phyloP scores from a whole-genome alignment of 805 yeast species.

The Monosporozyma solicola region DNA sequence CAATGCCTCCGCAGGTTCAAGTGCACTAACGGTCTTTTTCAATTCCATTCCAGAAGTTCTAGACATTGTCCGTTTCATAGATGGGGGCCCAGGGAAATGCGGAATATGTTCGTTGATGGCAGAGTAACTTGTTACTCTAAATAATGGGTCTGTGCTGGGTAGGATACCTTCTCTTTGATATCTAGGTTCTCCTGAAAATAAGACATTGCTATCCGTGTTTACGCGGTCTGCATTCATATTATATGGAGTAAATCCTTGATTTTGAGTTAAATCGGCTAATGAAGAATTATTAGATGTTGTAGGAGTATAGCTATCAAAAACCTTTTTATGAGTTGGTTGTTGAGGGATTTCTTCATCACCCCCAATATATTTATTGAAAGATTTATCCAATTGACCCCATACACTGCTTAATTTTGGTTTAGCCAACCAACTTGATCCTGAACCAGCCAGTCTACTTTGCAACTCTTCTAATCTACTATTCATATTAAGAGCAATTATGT shows the following conservation, averaged over 20 bases:
- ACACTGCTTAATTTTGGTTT: constrained; percentile 69
- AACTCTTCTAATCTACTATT: constrained; percentile 32
- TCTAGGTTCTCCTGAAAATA: background rate
- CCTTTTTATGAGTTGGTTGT: constrained; percentile 36
- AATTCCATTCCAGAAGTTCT: background rate
- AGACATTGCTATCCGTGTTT: background rate
- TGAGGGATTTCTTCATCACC: constrained; percentile 59
- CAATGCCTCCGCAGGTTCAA: background rate
- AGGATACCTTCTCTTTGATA: background rate
- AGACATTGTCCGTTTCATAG: background rate
- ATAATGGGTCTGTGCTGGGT: background rate
- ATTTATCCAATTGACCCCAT: constrained; percentile 83
- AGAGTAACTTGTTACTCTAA: background rate
- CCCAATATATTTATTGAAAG: constrained; percentile 68
- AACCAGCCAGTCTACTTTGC: constrained; percentile 39
- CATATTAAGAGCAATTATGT: constrained; percentile 29
- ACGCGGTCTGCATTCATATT: background rate
- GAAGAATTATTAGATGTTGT: constrained; percentile 51
- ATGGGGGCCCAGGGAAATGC: background rate
- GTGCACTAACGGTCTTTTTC: background rate
- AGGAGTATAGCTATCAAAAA: constrained; percentile 66
- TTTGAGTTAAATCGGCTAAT: constrained; percentile 29
- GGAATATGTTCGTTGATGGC: background rate
- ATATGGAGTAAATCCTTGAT: constrained; percentile 18
- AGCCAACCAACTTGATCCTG: constrained; percentile 68